A percentile compares a stretch with the other conserved stretches of the same genome.
Evolutionary conservation across 768 basidiomycete genomes (phyloP).

Genomic region (Pleurotus giganteus): DNA sequence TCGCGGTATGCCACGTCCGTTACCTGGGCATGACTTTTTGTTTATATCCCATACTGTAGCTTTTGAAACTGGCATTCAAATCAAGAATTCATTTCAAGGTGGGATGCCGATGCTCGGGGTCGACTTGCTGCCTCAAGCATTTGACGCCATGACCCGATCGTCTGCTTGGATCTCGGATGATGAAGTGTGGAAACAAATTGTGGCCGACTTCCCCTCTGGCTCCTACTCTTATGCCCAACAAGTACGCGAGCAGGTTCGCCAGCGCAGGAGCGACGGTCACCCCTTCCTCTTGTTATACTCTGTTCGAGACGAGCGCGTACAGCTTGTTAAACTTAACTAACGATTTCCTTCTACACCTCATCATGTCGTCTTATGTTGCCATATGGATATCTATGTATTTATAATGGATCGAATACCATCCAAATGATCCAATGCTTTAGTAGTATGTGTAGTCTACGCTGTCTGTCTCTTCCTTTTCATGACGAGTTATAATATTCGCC

Average conservation of each 20-base stretch:
- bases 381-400: constrained; percentile 3
- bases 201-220: constrained; percentile 47
- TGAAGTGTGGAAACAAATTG: constrained; percentile 66
- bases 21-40: neutral
- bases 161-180: constrained; percentile 72
- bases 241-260: constrained; percentile 63
- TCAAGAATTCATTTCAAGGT: constrained; percentile 57
- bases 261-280: constrained; percentile 62
- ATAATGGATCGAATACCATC: neutral
- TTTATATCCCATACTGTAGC: constrained; percentile 36
- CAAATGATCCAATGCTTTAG: too few species aligned
- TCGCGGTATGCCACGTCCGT: constrained; percentile 43
- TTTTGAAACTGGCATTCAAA: constrained; percentile 55
- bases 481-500: neutral
- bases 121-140: constrained; percentile 59
- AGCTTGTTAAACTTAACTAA: constrained; percentile 46
- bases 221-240: constrained; percentile 64
- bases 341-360: neutral
- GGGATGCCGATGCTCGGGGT: constrained; percentile 71
- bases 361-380: neutral
- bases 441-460: neutral
- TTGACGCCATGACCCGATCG: constrained; percentile 59
- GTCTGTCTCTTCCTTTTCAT: neutral
- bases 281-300: constrained; percentile 62
- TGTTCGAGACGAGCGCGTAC: constrained; percentile 67